Conservation (phyloP, 2,329 filamentous ascomycete genomes). For the Fusarium graminum region DNA sequence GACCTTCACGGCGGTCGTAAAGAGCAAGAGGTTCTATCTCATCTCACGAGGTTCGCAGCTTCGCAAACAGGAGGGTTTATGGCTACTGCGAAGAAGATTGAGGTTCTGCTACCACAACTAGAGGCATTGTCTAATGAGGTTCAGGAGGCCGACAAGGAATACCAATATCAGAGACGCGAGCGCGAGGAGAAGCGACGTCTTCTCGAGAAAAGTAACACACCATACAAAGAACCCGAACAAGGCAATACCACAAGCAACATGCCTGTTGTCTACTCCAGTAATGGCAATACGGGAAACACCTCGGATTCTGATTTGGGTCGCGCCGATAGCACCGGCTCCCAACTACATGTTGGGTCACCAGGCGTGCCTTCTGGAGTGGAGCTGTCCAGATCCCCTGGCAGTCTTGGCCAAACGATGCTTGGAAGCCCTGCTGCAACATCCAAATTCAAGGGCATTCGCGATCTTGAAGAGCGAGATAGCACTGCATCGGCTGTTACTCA, state of each 20-base stretch:
- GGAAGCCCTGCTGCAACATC: constrained; percentile 66
- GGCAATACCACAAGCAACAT: constrained; percentile 58
- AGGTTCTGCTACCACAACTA: constrained; percentile 86
- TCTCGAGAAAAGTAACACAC: constrained; percentile 86
- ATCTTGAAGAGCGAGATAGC: constrained; percentile 87
- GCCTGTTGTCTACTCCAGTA: constrained; percentile 53
- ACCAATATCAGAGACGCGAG: constrained; percentile 93
- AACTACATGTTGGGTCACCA: constrained; percentile 63
- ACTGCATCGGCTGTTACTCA: constrained; percentile 67
- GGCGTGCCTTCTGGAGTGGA: constrained; percentile 55
- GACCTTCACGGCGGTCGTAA: constrained; percentile 99
- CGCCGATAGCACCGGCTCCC: constrained; percentile 80
- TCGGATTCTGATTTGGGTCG: constrained; percentile 79
- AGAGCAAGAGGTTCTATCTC: constrained; percentile 95
- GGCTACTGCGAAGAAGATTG: constrained; percentile 85
- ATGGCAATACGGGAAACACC: constrained; percentile 62
- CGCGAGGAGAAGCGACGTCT: constrained; percentile 92
- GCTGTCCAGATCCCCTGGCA: constrained; percentile 70
- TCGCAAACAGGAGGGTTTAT: constrained; percentile 88
- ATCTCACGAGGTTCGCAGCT: constrained; percentile 94
- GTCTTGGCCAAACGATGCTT: constrained; percentile 60
- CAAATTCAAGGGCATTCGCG: constrained; percentile 91
- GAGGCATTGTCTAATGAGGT: constrained; percentile 91
- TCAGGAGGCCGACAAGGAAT: constrained; percentile 94
- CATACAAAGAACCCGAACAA: constrained; percentile 77